Evolutionary conservation across 495 filamentous ascomycete species (phyloP), one percentile per base, ranked within the genome.

Genomic region (Penicillium alfredii): DNA sequence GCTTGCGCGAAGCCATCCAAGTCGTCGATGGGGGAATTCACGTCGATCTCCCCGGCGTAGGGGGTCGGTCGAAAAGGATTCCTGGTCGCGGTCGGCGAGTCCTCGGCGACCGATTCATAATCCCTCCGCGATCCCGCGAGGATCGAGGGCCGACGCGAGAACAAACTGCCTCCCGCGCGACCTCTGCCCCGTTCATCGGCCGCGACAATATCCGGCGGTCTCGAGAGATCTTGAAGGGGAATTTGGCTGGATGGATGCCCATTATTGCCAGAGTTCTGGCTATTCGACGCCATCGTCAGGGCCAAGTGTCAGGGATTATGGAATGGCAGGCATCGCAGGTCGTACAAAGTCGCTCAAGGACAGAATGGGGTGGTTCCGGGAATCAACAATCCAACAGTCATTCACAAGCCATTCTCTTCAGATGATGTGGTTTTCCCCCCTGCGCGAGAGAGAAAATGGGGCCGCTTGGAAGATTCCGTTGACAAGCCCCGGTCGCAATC

Each of bases 151-250:
- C 50, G 60, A 41, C 63, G 51, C 10, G 61, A 56, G 11, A 63
- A 55, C 23, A 66, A 40, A 34, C 61, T 48, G 39, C 47, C 51
- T 36, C 64, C 55, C 16, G 42, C 34, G 33, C 51, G 46, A 35
- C 49, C 47, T 47, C 55, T 47, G 6, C 54, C 55, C 31, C 53
- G 49, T 16, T 64, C 42, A 30, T 58, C 43, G 31, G 51, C 32
- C 47, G 47, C 41, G 33, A 33, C 23, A 36, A 42, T 35, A 40
- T 73, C 74, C 29, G 76, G 71, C 21, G 73, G 64, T 35, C 76
- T 72, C 19, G 79, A 77, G 31, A 95, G 78, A 58, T 94, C 81
- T 57, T 83, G 82, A 31, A 96, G 68, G 30, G 89, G 87, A 61
- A 95, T 94, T 26, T 86, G 82, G 32, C 74, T 63, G 20, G 75